Evolutionary conservation across 2,329 filamentous ascomycete species (phyloP).

Genomic region (Paecilomyces sp.): DNA sequence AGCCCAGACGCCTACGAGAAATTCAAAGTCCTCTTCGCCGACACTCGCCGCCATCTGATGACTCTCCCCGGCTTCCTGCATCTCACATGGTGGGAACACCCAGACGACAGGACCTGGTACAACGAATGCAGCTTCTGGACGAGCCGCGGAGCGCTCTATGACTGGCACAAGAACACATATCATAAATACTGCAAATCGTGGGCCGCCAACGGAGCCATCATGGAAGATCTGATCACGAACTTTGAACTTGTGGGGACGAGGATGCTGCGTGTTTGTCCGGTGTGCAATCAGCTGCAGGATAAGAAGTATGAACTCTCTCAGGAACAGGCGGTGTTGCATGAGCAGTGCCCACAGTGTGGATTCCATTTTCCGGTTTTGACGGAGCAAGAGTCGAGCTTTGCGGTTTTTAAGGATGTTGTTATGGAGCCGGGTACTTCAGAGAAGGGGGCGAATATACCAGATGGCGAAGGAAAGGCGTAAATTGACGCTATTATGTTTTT

Average conservation of each 20-base stretch:
- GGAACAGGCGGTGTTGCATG: not conserved
- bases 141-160: not conserved
- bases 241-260: not conserved
- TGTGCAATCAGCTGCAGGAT: not conserved
- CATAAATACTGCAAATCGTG: not conserved
- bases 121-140: not conserved
- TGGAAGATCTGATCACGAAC: not conserved
- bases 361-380: not conserved
- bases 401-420: not conserved
- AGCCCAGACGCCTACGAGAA: not conserved
- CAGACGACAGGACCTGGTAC: not conserved
- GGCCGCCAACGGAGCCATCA: not conserved
- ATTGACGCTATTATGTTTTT: too few species aligned
- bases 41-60: not conserved
- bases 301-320: not conserved
- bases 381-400: not conserved
- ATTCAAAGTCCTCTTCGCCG: not conserved
- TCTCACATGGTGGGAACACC: not conserved
- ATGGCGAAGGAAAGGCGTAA: too few species aligned
- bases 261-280: not conserved
- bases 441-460: not conserved
- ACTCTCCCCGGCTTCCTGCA: not conserved
- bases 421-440: not conserved
- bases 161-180: not conserved
- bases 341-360: not conserved